A percentile compares a stretch with the other conserved stretches of the same genome.
Evolutionary conservation across 306 rosid species (phyloP).

Genomic region (Rosa persica): DNA sequence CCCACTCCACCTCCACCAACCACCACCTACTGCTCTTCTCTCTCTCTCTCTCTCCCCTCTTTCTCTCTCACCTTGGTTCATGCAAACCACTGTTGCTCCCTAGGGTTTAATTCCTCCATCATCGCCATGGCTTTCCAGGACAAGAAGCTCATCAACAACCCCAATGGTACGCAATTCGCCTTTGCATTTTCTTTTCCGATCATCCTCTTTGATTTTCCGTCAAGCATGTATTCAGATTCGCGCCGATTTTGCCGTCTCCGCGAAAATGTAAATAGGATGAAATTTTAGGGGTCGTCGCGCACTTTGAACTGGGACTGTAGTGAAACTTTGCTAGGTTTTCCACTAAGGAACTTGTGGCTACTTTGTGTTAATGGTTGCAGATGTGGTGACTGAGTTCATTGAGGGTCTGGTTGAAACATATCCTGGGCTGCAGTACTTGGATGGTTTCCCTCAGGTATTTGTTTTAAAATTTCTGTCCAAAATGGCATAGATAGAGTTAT

Average conservation of each 20-base stretch:
- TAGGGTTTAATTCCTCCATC: constrained; percentile 50
- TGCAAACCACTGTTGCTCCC: constrained; percentile 40
- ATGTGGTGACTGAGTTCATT: constrained; percentile 87
- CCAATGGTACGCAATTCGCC: constrained; percentile 43
- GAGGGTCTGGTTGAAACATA: constrained; percentile 96
- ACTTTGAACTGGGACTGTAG: not conserved
- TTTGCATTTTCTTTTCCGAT: not conserved
- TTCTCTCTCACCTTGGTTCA: constrained; percentile 21
- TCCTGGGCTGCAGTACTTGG: constrained; percentile 82
- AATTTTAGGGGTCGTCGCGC: not conserved
- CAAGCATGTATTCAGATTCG: no score
- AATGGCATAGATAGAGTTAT: not conserved
- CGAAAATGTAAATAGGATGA: not conserved
- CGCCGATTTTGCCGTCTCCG: no score
- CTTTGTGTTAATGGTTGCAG: constrained; percentile 40
- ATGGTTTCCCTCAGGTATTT: constrained; percentile 85
- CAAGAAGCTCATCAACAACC: constrained; percentile 90
- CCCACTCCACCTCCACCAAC: constrained; percentile 21
- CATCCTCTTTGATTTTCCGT: not conserved
- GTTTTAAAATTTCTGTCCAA: not conserved
- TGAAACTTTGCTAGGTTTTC: no score
- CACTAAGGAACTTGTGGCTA: no score
- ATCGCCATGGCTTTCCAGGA: constrained; percentile 60
- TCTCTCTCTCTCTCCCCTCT: constrained; percentile 11
- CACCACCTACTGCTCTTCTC: constrained; percentile 31